Base-by-base conservation (phyloP, 768 basidiomycete genomes). In the Suillus tomentosus region DNA sequence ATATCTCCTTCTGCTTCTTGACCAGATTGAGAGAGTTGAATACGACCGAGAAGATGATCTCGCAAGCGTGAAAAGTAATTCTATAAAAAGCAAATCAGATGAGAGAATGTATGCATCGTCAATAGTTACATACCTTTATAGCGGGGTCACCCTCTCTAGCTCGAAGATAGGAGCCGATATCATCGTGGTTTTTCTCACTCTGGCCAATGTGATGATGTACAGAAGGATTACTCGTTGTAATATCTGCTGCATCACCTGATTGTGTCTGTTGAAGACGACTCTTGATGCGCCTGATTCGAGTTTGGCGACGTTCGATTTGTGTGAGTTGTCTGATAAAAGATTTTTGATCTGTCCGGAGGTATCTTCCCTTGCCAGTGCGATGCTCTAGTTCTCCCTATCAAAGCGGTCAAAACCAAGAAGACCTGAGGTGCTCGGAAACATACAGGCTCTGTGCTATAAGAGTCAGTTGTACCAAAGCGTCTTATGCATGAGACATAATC, bases 381-480 rank as follows among this genome's bases (percentile, higher is more conserved):
- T 62, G 61, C 40, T 62, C 51, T 11, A 53, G 50, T 8, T 62
- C 61, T n/a, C 61, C 61, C 61, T 62, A 11, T 45, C 19, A 45
- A n/a, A 45, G 45, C 3, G 5, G 45, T 45, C 9, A 27, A 45
- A 3, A n/a, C 45, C n/a, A 47, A 47, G n/a, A 22, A n/a, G n/a
- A n/a, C n/a, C 10, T 47, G 4, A 19, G n/a, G 5, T 22, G 45
- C 8, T 47, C n/a, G 5, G 27, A 47, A 47, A 47, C n/a, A 1
- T 11, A 47, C 45, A 8, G 42, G 42, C 3, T 43, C 42, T 9
- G 42, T 43, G 17, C 17, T 43, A 19, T 43, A 43, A 43, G 42
- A 43, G 3, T 43, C 42, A 3, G 42, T 8, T 43, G 42, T 43
- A 17, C 17, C 42, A 43, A 19, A 47, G 3, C 2, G n/a, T 47